Conservation (phyloP, 805 yeast species). For the Ogataea dorogensis region DNA sequence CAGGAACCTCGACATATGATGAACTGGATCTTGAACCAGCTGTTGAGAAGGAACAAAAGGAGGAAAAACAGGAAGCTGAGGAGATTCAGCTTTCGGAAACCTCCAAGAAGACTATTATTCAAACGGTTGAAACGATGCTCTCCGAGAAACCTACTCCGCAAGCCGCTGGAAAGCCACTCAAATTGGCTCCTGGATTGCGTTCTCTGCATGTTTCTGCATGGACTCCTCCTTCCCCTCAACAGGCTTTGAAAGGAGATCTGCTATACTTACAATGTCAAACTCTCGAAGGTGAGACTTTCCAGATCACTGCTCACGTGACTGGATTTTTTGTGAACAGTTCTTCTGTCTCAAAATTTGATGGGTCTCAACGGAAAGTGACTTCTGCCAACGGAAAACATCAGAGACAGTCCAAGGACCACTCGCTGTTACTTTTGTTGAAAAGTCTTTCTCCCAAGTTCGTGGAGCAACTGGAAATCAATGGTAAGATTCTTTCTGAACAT, state of each 20-base stretch:
- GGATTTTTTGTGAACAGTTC: conserved; percentile 82
- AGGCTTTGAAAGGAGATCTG: conserved; percentile 70
- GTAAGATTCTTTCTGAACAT: conserved; percentile 39
- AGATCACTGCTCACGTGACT: conserved; percentile 71
- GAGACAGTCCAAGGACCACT: conserved; percentile 39
- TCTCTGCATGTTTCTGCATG: conserved; percentile 65
- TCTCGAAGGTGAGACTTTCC: conserved; percentile 74
- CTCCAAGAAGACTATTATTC: conserved; percentile 28
- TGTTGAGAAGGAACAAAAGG: conserved; percentile 18
- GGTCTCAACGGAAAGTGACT: conserved; percentile 42
- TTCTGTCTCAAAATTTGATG: conserved; percentile 67
- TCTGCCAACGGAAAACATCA: conserved; percentile 30
- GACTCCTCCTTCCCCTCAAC: conserved; percentile 77
- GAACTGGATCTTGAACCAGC: conserved; percentile 31
- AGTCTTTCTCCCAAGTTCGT: conserved; percentile 64
- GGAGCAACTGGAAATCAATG: conserved; percentile 52
- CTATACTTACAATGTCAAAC: conserved; percentile 74
- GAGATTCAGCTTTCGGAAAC: conserved; percentile 32
- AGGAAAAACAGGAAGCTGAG: conserved; percentile 22
- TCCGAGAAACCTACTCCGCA: conserved; percentile 10
- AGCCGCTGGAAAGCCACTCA: conserved; percentile 34
- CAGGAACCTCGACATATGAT: conserved; percentile 53
- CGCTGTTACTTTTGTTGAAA: conserved; percentile 60
- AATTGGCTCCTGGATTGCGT: conserved; percentile 51
- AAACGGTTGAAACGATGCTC: conserved; percentile 21